Percentiles rank a stretch among this genome's conserved stretches.
These are phyloP conservation scores for Acer negundo DNA, from an alignment of 345 rosid species.

Conservation along the genomic window DNA sequence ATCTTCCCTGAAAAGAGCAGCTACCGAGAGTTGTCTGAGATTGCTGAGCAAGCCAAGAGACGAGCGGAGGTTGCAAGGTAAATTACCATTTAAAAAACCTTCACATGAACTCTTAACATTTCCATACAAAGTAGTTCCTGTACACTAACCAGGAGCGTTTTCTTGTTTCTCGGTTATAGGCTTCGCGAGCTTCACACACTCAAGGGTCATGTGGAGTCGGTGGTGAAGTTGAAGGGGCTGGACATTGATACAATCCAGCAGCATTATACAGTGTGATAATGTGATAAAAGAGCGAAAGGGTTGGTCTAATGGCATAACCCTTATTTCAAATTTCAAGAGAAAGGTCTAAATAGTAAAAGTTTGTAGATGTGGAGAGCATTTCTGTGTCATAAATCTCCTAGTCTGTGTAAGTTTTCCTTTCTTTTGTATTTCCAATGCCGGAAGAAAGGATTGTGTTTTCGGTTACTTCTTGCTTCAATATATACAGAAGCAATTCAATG, in stretches of 20 bases:
- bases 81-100: neutral
- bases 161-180: constrained; percentile 32
- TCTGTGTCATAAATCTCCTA: constrained; percentile 19
- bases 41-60: constrained; percentile 90
- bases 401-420: constrained; percentile 12
- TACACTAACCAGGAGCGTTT: neutral
- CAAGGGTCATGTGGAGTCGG: constrained; percentile 89
- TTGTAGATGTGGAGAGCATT: constrained; percentile 23
- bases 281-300: neutral
- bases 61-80: constrained; percentile 91
- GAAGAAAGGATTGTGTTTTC: constrained; percentile 26
- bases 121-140: neutral
- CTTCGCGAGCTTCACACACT: constrained; percentile 82
- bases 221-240: constrained; percentile 82
- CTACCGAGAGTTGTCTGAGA: constrained; percentile 73
- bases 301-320: constrained; percentile 13
- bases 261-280: constrained; percentile 67
- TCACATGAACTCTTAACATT: no score
- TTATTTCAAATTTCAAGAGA: neutral
- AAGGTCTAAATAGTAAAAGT: constrained; percentile 13
- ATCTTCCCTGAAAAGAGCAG: constrained; percentile 59
- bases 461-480: constrained; percentile 11
- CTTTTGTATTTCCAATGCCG: constrained; percentile 8
- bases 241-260: constrained; percentile 81
- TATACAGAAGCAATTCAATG: constrained; percentile 24